Evolutionary conservation across 2,329 filamentous ascomycete genomes (phyloP).

Genomic region (Diplodia seriata): DNA sequence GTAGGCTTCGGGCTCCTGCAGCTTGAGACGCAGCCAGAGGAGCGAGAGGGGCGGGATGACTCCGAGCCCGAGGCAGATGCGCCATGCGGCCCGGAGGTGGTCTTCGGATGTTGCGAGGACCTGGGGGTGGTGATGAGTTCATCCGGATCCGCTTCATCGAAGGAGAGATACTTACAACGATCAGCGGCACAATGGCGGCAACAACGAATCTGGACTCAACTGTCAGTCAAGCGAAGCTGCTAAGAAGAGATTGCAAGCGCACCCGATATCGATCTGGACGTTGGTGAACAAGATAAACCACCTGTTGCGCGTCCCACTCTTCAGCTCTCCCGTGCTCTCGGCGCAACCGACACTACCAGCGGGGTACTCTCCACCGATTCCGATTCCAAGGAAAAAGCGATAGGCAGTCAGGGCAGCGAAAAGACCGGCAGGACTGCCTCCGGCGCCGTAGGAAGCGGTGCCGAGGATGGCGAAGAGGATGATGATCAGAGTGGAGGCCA

Average conservation of each 20-base stretch:
- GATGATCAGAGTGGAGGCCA: conserved; percentile 81
- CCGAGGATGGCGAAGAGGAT: conserved; percentile 83
- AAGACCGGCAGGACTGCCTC: conserved; percentile 72
- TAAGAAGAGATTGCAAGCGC: neutral
- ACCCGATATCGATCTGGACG: conserved; percentile 80
- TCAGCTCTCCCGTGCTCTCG: conserved; percentile 83
- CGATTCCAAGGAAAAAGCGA: conserved; percentile 75
- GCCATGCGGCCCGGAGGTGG: conserved; percentile 79
- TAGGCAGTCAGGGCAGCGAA: conserved; percentile 82
- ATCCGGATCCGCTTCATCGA: too few relatives aligned
- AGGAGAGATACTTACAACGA: conserved; percentile 55
- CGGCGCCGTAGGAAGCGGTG: conserved; percentile 76
- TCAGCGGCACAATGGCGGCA: conserved; percentile 76
- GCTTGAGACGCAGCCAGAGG: conserved; percentile 64
- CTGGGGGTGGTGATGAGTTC: conserved; percentile 39
- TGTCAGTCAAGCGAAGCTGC: neutral
- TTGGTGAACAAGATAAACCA: conserved; percentile 88
- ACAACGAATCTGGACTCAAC: conserved; percentile 66
- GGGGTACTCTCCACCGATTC: conserved; percentile 84
- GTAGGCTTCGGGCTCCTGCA: conserved; percentile 61
- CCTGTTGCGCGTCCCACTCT: conserved; percentile 78
- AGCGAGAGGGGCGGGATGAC: conserved; percentile 58
- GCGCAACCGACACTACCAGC: conserved; percentile 84
- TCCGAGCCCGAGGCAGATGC: conserved; percentile 71
- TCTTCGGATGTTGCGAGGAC: conserved; percentile 61